phyloP scores from a whole-genome alignment of 1,284 basidiomycete genomes.

The Moesziomyces sp. region DNA sequence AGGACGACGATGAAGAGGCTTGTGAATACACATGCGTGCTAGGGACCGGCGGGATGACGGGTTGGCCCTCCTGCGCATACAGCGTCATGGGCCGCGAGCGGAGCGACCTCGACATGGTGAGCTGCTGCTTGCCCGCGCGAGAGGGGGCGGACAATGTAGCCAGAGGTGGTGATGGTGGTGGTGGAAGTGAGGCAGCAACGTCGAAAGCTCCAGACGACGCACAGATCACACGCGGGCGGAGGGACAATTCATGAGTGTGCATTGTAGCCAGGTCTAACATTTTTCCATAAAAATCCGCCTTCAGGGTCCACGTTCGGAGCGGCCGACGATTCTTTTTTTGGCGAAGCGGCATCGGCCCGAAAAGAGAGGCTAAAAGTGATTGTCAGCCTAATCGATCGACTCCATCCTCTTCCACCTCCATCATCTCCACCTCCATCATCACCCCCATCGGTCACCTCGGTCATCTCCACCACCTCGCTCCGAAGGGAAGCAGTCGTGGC shows the following conservation, averaged over 20 bases:
- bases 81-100: conserved; percentile 66
- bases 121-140: background rate
- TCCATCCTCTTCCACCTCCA: background rate
- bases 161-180: background rate
- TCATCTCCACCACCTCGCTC: too few relatives aligned
- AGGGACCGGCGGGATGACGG: conserved; percentile 22
- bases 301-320: background rate
- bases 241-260: background rate
- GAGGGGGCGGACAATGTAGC: background rate
- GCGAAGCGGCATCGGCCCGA: too few relatives aligned
- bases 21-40: background rate
- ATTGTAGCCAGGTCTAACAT: too few relatives aligned
- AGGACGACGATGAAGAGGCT: conserved; percentile 6
- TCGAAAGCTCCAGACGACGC: background rate
- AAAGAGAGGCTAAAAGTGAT: too few relatives aligned
- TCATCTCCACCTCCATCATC: too few relatives aligned
- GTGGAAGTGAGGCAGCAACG: background rate
- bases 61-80: conserved; percentile 51
- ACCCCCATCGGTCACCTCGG: too few relatives aligned
- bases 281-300: background rate
- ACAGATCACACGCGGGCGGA: conserved; percentile 5
- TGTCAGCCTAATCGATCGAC: background rate
- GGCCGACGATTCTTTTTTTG: background rate
- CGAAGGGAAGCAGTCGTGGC: too few relatives aligned
- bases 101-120: conserved; percentile 61